phyloP scores from a whole-genome alignment of 2,329 filamentous ascomycete genomes.

The Saccharata proteae region DNA sequence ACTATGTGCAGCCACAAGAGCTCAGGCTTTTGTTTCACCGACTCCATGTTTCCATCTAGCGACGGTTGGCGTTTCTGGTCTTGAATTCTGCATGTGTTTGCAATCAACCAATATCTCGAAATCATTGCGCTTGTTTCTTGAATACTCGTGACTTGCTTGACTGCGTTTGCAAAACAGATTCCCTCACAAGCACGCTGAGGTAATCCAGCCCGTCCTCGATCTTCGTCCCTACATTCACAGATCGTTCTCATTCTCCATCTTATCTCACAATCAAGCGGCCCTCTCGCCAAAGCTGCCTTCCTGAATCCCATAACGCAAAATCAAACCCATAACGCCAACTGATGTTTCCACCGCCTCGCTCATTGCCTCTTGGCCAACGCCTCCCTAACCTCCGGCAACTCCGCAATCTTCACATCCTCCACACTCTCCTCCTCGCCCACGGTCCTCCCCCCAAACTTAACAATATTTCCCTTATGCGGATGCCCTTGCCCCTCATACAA shows the following conservation, averaged over 20 bases:
- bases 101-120: neutral
- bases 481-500: constrained; percentile 85
- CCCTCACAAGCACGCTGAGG: no score
- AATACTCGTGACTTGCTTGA: neutral
- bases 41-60: constrained; percentile 7
- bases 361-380: constrained; percentile 14
- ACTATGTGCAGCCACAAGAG: no score
- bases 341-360: neutral
- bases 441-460: constrained; percentile 54
- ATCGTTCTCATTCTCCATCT: no score
- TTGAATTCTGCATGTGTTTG: neutral
- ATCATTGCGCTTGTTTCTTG: neutral
- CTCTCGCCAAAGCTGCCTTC: no score
- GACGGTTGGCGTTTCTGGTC: constrained; percentile 8
- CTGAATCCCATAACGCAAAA: no score
- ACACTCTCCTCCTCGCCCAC: constrained; percentile 17
- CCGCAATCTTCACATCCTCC: constrained; percentile 10
- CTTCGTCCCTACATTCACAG: no score
- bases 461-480: constrained; percentile 80
- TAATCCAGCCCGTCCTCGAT: no score
- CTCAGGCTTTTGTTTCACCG: no score
- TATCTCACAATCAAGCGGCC: no score
- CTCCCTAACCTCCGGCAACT: constrained; percentile 25
- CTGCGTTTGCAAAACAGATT: no score
- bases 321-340: constrained; percentile 5